Evolutionary conservation across 2,329 filamentous ascomycete genomes (phyloP).

Genomic region (Neonectria neomacrospora): DNA sequence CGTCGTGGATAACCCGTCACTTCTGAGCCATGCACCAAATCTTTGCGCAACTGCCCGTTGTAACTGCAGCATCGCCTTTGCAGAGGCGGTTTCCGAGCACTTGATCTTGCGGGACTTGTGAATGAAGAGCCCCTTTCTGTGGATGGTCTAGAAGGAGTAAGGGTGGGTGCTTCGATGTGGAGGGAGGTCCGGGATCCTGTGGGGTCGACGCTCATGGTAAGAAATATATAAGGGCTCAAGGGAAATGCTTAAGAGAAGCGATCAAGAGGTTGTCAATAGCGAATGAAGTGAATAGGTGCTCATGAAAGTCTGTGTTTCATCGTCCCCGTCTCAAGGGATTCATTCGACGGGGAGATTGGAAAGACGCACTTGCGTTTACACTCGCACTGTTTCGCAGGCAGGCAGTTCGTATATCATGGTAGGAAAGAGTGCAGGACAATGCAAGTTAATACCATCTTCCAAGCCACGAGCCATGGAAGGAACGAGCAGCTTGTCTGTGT

Average conservation of each 20-base stretch:
- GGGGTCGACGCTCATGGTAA: background rate
- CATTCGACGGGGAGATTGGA: background rate
- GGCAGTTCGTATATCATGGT: too few species aligned
- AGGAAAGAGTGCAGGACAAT: background rate
- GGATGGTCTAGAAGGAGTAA: background rate
- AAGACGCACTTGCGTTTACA: background rate
- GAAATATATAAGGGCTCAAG: background rate
- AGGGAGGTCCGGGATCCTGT: background rate
- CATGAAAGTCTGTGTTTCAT: background rate
- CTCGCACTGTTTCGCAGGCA: background rate
- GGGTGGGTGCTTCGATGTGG: background rate
- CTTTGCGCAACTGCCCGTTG: background rate
- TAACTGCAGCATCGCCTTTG: background rate
- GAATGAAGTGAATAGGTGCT: background rate
- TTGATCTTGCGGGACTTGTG: background rate
- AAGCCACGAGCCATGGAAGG: background rate
- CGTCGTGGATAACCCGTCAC: background rate
- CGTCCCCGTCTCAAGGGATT: background rate
- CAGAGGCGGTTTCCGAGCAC: background rate
- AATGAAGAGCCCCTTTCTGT: background rate
- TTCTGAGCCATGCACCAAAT: background rate
- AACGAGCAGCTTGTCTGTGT: too few species aligned
- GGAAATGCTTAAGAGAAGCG: background rate
- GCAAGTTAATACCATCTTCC: background rate
- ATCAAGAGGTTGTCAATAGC: background rate